Conservation (phyloP, 495 filamentous ascomycete species). For the Penicillium ucsense region DNA sequence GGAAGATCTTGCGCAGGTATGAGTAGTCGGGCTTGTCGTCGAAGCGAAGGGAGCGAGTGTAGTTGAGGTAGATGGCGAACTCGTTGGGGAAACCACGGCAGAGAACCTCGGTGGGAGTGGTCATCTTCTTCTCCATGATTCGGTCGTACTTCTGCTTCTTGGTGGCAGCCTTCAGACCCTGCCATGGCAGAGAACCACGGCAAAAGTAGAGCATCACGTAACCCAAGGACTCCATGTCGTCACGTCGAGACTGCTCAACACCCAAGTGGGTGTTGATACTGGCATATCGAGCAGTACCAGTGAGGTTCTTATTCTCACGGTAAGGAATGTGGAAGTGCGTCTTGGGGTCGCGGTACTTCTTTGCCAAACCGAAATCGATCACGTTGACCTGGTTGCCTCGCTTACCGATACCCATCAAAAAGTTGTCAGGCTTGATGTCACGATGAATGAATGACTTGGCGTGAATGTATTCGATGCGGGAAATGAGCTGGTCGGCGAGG, state of each 20-base stretch:
- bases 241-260: slow-evolving; percentile 97
- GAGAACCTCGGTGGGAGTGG: slow-evolving; percentile 95
- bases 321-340: slow-evolving; percentile 99
- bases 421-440: slow-evolving; percentile 99
- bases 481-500: slow-evolving; percentile 97
- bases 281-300: slow-evolving; percentile 96
- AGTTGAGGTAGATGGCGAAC: slow-evolving; percentile 99
- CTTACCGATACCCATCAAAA: slow-evolving; percentile 99
- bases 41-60: slow-evolving; percentile 96
- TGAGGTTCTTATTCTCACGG: slow-evolving; percentile 99
- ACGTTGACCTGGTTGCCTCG: slow-evolving; percentile 99
- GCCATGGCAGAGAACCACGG: slow-evolving; percentile 97
- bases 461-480: slow-evolving; percentile 99
- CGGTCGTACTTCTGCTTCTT: slow-evolving; percentile 99
- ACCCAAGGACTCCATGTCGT: slow-evolving; percentile 98
- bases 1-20: slow-evolving; percentile 99
- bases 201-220: slow-evolving; percentile 99
- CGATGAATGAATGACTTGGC: slow-evolving; percentile 99
- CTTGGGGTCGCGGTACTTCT: slow-evolving; percentile 99
- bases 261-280: slow-evolving; percentile 99
- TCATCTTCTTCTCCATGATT: slow-evolving; percentile 99
- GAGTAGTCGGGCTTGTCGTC: slow-evolving; percentile 99
- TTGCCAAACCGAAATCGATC: slow-evolving; percentile 97
- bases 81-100: slow-evolving; percentile 99
- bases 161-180: slow-evolving; percentile 97